Base-by-base conservation (phyloP, 352 stramenopile species). In the Globisporangium lucens region DNA sequence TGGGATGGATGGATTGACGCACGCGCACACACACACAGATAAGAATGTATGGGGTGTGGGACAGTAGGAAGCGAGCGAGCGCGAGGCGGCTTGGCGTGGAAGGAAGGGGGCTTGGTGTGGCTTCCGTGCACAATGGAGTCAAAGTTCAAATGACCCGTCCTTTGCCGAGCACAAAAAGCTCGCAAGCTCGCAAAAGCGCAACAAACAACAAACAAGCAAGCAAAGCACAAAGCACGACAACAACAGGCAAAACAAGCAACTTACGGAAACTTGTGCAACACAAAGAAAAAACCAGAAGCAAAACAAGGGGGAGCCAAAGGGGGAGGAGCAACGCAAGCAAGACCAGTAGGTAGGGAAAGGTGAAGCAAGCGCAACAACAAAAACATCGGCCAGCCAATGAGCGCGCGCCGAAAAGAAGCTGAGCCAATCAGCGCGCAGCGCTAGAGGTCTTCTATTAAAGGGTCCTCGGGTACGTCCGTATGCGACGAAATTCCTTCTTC, bases 141-240 rank as follows among this genome's bases (percentile, higher is more conserved):
- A 89, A 91, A 84, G 69, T 80, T 80, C 75, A 84, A 91, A 91
- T 91, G 83, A 86, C 67, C 74, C 61, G 51, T 69, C 61, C 61
- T 71, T 67, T 71, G 60, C 61, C 38, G 46, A 62, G 49, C 51
- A 43, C 41, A 13, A 41, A 51, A 66, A 63, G 51, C 52, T 27
- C 30, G 1, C 29, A 41, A 46, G 20, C 55, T 17, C 56, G 2
- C n/a, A 24, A 46, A 8, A 20, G n/a, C n/a, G 22, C 55, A 63
- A 63, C 57, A 62, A 51, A 51, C 33, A 46, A 47, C 12, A 35
- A 61, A 27, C 30, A 51, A 46, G 30, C 12, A 35, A 61, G 38
- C 30, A 51, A 35, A 24, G 20, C 24, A 38, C 30, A 33, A 33
- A 33, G 30, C 30, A 33, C 35, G 49, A 24, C 33, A 58, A 49